Percentiles rank a stretch among this genome's conserved stretches.
These are phyloP conservation scores for Penicillium alfredii DNA, from an alignment of 495 filamentous ascomycete genomes.

Conservation along the genomic window DNA sequence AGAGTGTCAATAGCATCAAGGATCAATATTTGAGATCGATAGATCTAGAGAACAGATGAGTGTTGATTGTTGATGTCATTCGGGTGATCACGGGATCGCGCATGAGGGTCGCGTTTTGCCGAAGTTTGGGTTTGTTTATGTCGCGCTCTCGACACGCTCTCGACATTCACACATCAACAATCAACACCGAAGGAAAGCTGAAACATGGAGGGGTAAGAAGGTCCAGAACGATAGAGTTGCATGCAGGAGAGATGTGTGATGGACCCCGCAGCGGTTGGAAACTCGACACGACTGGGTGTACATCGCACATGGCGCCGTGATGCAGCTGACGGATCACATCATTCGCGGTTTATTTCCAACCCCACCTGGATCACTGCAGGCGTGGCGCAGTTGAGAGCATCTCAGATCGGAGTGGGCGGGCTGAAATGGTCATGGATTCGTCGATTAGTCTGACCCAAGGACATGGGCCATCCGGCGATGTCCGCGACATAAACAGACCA, in stretches of 20 bases:
- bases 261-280: constrained; percentile 25
- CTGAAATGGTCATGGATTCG: neutral
- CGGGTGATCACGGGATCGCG: constrained; percentile 20
- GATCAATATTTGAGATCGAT: no score
- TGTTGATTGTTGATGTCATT: constrained; percentile 7
- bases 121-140: constrained; percentile 21
- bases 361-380: constrained; percentile 12
- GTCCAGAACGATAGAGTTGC: constrained; percentile 12
- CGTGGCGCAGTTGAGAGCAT: constrained; percentile 12
- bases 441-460: no score
- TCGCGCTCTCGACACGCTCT: neutral
- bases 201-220: constrained; percentile 1
- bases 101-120: constrained; percentile 20
- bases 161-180: constrained; percentile 1
- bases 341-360: constrained; percentile 10
- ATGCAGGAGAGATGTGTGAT: constrained; percentile 23
- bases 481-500: no score
- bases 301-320: constrained; percentile 23
- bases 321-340: constrained; percentile 27
- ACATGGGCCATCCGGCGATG: no score
- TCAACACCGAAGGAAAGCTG: constrained; percentile 7
- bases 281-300: constrained; percentile 17
- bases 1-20: no score
- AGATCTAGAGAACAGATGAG: no score
- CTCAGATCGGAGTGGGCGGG: constrained; percentile 11